Base-by-base conservation (phyloP, 345 rosid genomes). In the Capsella bursapastoris region DNA sequence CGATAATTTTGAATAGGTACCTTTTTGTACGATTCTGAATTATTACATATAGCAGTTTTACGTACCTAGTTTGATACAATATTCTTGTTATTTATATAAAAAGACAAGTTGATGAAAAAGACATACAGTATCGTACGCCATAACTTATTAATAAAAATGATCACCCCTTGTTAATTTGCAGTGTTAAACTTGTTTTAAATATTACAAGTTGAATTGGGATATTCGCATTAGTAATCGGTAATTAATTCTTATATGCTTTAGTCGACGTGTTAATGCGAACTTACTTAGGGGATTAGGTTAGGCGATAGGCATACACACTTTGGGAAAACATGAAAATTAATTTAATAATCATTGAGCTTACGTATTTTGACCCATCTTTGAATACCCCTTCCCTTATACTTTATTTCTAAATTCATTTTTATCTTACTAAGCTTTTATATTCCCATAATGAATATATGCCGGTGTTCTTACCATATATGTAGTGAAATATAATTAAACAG, bases 181-280 rank as follows among this genome's bases (percentile, higher is more conserved):
- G 27, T 59, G 58, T 57, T 73, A 25, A 56, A 55, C 25, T n/a
- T 18, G 27, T 9, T 47, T 47, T 48, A 28, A 57, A 48, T 15
- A 29, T 16, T 66, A 57, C 67, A 74, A 74, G 53, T 49, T 38
- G 78, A 29, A 58, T 10, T 34, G 37, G 67, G 15, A 74, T 74
- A 49, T 29, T 40, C 68, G 34, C 49, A 53, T 22, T 57, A 18
- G 31, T 59, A 67, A 6, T 38, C 11, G 4, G 11, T 38, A 38
- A 3, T 8, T 38, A 59, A 58, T 49, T n/a, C 14, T 29, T 37
- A 18, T 37, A 18, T 34, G 40, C 14, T 56, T 22, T 74, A 31
- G 50, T 40, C 5, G 15, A 18, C 10, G 13, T 29, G 68, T 59
- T 59, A 29, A 32, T 50, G 62, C 3, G 13, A 58, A 29, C n/a